Conservation (phyloP, 345 rosid species). For the Mallotus nudiflorus region DNA sequence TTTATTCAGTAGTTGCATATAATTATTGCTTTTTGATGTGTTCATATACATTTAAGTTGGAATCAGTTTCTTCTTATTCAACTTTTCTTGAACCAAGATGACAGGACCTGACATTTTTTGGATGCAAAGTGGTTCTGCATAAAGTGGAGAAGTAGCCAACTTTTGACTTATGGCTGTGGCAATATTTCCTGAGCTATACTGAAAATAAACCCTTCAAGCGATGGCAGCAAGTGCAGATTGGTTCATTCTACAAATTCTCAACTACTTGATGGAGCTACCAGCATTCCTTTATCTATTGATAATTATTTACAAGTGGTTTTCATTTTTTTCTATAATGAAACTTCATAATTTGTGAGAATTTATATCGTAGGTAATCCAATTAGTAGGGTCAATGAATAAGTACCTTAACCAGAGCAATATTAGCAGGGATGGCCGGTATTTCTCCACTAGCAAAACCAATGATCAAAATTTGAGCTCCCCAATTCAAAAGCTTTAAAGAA, state of each 20-base stretch:
- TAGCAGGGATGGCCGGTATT: slow-evolving; percentile 76
- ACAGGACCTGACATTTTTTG: background rate
- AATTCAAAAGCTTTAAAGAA: slow-evolving; percentile 72
- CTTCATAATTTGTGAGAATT: background rate
- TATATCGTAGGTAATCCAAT: background rate
- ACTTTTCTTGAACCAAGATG: background rate
- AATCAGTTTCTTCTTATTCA: background rate
- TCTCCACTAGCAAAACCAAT: slow-evolving; percentile 97
- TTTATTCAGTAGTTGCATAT: background rate
- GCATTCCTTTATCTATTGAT: background rate
- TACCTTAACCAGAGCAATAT: slow-evolving; percentile 93
- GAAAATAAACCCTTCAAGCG: background rate
- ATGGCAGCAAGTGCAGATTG: background rate
- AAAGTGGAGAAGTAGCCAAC: background rate
- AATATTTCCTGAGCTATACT: background rate
- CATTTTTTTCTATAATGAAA: background rate
- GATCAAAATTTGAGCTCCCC: slow-evolving; percentile 91
- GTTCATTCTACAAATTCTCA: background rate
- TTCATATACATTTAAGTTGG: background rate
- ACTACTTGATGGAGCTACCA: background rate
- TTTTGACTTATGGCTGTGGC: background rate
- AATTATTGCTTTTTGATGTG: background rate
- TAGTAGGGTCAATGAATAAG: background rate
- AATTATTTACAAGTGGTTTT: background rate
- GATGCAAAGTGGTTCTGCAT: background rate